phyloP scores from a whole-genome alignment of 345 rosid species.

The Camelina hispida region DNA sequence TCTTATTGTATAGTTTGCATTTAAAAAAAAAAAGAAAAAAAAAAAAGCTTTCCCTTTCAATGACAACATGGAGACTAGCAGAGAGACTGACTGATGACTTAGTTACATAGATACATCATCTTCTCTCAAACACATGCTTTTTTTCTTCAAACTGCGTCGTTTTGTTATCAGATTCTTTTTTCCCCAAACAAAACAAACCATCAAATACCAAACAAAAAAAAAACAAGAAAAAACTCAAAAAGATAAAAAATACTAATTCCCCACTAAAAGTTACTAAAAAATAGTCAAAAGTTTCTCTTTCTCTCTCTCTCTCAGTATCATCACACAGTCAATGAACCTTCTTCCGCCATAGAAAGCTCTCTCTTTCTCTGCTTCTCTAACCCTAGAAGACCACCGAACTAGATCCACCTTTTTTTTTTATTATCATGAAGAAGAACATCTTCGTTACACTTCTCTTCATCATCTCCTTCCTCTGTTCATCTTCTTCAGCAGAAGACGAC shows the following conservation, averaged over 20 bases:
- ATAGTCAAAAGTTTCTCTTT: slow-evolving; percentile 9
- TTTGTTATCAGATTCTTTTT: slow-evolving; percentile 25
- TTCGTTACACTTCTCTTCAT: slow-evolving; percentile 24
- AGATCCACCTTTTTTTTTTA: slow-evolving; percentile 25
- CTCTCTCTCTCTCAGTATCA: slow-evolving; percentile 3
- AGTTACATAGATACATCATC: neutral
- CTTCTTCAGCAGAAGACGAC: slow-evolving; percentile 52
- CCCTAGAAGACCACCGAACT: slow-evolving; percentile 17
- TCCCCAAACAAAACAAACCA: slow-evolving; percentile 25
- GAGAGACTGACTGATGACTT: neutral
- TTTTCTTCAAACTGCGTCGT: slow-evolving; percentile 18
- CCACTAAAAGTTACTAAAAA: neutral
- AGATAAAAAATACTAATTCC: neutral
- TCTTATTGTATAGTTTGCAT: slow-evolving; percentile 3
- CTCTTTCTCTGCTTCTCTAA: neutral
- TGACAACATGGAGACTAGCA: slow-evolving; percentile 18
- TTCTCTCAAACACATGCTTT: neutral
- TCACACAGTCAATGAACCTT: slow-evolving; percentile 36
- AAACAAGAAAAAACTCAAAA: neutral
- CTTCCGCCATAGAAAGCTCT: slow-evolving; percentile 42
- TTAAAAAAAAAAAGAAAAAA: neutral
- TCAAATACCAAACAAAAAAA: slow-evolving; percentile 11
- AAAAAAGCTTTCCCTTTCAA: slow-evolving; percentile 25
- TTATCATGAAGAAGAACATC: slow-evolving; percentile 43
- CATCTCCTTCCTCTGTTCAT: neutral